Evolutionary conservation across 176 grass and related monocot genomes (phyloP).

Genomic region (Musa itinerans): DNA sequence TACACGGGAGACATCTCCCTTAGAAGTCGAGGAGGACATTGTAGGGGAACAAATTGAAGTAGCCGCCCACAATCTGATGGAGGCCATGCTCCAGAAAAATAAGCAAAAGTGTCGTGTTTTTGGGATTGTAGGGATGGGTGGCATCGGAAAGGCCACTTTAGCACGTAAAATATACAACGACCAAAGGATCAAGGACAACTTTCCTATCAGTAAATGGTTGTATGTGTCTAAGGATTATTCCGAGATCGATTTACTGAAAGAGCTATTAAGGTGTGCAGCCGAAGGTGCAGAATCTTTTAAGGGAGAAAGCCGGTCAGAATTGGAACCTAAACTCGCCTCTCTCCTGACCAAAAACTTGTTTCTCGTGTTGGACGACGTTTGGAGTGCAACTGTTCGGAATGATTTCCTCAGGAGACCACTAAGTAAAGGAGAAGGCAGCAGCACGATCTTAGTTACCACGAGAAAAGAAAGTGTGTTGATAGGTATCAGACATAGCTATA

Average conservation of each 20-base stretch:
- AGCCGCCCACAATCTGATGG: neutral
- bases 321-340: neutral
- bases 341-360: neutral
- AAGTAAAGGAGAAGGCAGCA: neutral
- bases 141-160: neutral
- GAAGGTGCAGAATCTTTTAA: neutral
- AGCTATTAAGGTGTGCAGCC: neutral
- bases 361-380: neutral
- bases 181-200: neutral
- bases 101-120: neutral
- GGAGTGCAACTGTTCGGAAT: neutral
- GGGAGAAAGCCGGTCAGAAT: neutral
- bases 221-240: neutral
- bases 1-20: neutral
- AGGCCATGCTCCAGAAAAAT: neutral
- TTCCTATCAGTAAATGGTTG: neutral
- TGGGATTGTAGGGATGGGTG: neutral
- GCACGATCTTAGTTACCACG: neutral
- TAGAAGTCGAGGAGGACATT: neutral
- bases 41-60: neutral
- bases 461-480: slow-evolving; percentile 17
- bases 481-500: neutral
- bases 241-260: neutral
- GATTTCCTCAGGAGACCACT: neutral
- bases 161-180: no score